These are phyloP conservation scores for Triticum timopheevii DNA, from an alignment of 176 grass and related monocot genomes.

Conservation along the genomic window DNA sequence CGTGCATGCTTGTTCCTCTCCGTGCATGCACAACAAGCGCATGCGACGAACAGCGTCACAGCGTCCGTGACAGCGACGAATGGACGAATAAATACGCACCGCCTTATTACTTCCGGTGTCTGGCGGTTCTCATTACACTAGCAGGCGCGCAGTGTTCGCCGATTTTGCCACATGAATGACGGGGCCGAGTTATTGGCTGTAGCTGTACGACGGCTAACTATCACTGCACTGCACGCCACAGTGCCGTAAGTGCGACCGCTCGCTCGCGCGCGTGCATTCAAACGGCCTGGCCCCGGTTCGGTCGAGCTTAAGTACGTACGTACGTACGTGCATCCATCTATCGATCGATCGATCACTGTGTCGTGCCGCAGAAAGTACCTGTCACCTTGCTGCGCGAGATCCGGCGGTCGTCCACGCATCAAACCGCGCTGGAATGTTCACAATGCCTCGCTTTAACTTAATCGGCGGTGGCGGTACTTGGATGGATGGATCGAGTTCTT, in stretches of 20 bases:
- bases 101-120: background rate
- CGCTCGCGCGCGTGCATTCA: background rate
- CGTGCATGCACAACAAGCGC: background rate
- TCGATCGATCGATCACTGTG: background rate
- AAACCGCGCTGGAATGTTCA: constrained; percentile 23
- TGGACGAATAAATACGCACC: background rate
- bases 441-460: background rate
- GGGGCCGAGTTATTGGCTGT: background rate
- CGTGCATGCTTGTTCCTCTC: constrained; percentile 21
- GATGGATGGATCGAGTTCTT: background rate
- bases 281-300: background rate
- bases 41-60: background rate
- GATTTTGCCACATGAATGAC: background rate
- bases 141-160: background rate
- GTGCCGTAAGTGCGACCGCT: background rate
- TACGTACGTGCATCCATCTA: background rate
- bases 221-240: constrained; percentile 10
- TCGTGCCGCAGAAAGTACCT: constrained; percentile 5
- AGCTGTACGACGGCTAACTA: background rate
- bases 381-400: constrained; percentile 40
- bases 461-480: background rate
- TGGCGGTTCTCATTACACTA: background rate
- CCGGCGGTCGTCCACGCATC: background rate
- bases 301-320: background rate
- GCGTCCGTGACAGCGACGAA: background rate